Evolutionary conservation across 2,329 filamentous ascomycete species (phyloP), one percentile per base, ranked within the genome.

Genomic region (Camptophora hylomeconis): DNA sequence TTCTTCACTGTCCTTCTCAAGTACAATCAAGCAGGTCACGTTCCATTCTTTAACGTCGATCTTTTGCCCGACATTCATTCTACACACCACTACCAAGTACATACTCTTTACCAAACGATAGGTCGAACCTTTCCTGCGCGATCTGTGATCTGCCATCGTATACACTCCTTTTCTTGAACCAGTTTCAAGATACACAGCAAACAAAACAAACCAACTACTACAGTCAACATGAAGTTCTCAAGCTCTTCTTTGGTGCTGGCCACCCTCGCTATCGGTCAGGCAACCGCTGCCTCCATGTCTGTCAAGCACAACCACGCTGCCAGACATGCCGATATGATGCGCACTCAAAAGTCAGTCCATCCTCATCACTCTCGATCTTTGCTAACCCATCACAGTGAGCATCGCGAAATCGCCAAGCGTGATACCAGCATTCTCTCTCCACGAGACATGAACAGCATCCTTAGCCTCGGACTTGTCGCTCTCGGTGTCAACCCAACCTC

Each of bases 241-340:
- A 34, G 36, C 16, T 33, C 36, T 19, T 34, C 39, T 24, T 29
- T 44, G 37, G 41, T 44, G 41, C 41, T 44, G 35, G 37, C 35
- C 41, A 42, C 41, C 35, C 37, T 42, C 20, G 41, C 37, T 19
- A 31, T 34, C 20, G 36, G 41, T 27, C 37, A 41, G 32, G 35
- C 41, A 21, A 31, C 35, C 17, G 39, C 41, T 36, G 37, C 39
- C 31, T 31, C 32, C 19, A 27, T 43, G 11, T 16, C 24, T 11
- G 19, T 20, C 16, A 26, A 33, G 13, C 29, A 31, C 29, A 31
- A 31, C 29, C 22, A 31, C 11, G 29, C 29, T 15, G 17, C 13
- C 10, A 22, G 29, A n/a, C 29, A 31, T 19, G 22, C 17, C 14
- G 29, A 31, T 5, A 11, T 31, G 13, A 31, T 26, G 29, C 16